phyloP scores from a whole-genome alignment of 768 basidiomycete species.

The Kwoniella europaea region DNA sequence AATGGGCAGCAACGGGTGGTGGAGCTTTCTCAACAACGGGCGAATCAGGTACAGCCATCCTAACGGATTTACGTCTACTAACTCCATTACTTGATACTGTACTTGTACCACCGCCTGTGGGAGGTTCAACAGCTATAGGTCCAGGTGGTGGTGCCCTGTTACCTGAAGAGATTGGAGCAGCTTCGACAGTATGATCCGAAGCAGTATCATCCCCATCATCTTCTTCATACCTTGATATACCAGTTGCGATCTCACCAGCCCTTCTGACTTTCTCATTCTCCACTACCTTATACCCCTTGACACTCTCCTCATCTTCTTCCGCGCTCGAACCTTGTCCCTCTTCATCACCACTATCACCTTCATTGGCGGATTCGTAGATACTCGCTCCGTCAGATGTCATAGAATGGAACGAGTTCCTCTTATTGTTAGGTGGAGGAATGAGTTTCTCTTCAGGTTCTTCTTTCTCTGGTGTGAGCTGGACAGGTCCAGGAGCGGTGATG shows the following conservation, averaged over 20 bases:
- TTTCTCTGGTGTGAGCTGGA: conserved; percentile 37
- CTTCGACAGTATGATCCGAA: conserved; percentile 19
- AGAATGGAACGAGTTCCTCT: conserved; percentile 41
- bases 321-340: conserved; percentile 21
- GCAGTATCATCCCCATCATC: conserved; percentile 9
- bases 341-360: conserved; percentile 39
- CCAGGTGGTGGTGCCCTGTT: conserved; percentile 10
- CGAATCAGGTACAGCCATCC: conserved; percentile 55
- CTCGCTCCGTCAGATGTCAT: conserved; percentile 43
- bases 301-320: conserved; percentile 43
- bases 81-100: conserved; percentile 21
- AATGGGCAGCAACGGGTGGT: conserved; percentile 1
- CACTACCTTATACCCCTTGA: conserved; percentile 50
- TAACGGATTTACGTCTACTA: conserved; percentile 49
- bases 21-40: conserved; percentile 28
- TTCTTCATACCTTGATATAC: not conserved
- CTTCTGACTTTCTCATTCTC: conserved; percentile 47
- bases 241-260: conserved; percentile 37
- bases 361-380: conserved; percentile 55
- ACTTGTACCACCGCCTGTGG: not conserved
- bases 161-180: conserved; percentile 16
- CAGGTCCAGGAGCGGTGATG: conserved; percentile 54
- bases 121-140: conserved; percentile 4
- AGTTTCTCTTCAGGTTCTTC: conserved; percentile 26
- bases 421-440: conserved; percentile 22